Evolutionary conservation across 768 basidiomycete species (phyloP), one percentile per base, ranked within the genome.

Genomic region (Candolleomyces efflorescens): DNA sequence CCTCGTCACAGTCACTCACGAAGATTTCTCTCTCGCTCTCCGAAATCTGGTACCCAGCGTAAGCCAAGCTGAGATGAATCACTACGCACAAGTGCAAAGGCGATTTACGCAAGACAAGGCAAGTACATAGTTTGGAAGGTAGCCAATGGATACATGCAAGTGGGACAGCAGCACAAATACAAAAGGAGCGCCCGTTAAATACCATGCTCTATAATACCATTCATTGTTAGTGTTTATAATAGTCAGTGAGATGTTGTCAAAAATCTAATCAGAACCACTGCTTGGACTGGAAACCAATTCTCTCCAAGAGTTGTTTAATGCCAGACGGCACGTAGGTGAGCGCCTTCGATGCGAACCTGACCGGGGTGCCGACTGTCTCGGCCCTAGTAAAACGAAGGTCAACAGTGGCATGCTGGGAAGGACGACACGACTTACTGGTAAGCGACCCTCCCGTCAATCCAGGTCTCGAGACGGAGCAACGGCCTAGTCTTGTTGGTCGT

Each of bases 11-110:
- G 92, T 98, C 0, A 79, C 79, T 0, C 75, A 76, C 60, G 75
- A 74, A 23, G 96, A 98, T 71, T 98, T 98, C 70, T 75, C 82
- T 27, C 69, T 69, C 12, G 95, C 96, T 2, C 73, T 98, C 22
- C 62, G 70, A 3, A 84, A 84, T 57, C 77, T 95, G 2, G 77
- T 87, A 11, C 92, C 93, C 3, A 92, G 90, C 65, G 87, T 98
- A 18, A 94, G 87, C 66, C 78, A 87, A 59, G 80, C 81, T 7
- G 96, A 98, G 69, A 86, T 98, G 84, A 80, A 82, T 1, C 90
- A 93, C 65, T 98, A 98, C 69, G 78, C 77, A 48, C 71, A 72
- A 56, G 83, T 97, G 10, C 90, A 91, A 69, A 71, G 75, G 62
- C 79, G 80, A 38, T 94, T 94, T 68, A 85, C 87, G 10, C 69